These are phyloP conservation scores for Komagataea norvegica DNA, from an alignment of 1,139 yeast species.

Conservation along the genomic window DNA sequence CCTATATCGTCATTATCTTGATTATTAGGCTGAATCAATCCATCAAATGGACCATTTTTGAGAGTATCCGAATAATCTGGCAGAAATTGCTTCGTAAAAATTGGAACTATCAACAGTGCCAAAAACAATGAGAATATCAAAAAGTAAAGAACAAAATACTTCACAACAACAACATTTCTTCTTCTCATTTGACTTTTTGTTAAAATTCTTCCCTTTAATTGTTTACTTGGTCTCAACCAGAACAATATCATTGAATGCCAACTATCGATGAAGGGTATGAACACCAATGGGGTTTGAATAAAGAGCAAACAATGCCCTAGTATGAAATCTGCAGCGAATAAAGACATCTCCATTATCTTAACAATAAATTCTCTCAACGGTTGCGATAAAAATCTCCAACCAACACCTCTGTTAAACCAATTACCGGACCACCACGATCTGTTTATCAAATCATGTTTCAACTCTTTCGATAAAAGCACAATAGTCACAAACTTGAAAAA, in stretches of 20 bases:
- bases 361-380: constrained; percentile 66
- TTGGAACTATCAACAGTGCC: constrained; percentile 40
- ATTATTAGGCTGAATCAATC: constrained; percentile 50
- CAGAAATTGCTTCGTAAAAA: constrained; percentile 29
- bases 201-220: constrained; percentile 41
- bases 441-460: constrained; percentile 50
- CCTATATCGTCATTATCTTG: constrained; percentile 66
- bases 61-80: constrained; percentile 23
- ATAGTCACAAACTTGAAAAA: constrained; percentile 45
- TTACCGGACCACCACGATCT: constrained; percentile 86
- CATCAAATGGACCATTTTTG: constrained; percentile 25
- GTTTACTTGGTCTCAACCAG: constrained; percentile 69
- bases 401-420: constrained; percentile 61
- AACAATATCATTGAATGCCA: constrained; percentile 78
- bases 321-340: constrained; percentile 68
- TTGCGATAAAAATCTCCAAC: constrained; percentile 56
- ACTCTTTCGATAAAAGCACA: constrained; percentile 54
- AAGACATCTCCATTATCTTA: constrained; percentile 62
- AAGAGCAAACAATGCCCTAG: constrained; percentile 62
- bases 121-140: constrained; percentile 36
- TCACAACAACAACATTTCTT: constrained; percentile 35
- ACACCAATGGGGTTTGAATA: constrained; percentile 54
- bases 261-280: constrained; percentile 66
- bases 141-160: constrained; percentile 41
- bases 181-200: constrained; percentile 33